Evolutionary conservation across 306 rosid genomes (phyloP).

Genomic region (Begonia masoniana): DNA sequence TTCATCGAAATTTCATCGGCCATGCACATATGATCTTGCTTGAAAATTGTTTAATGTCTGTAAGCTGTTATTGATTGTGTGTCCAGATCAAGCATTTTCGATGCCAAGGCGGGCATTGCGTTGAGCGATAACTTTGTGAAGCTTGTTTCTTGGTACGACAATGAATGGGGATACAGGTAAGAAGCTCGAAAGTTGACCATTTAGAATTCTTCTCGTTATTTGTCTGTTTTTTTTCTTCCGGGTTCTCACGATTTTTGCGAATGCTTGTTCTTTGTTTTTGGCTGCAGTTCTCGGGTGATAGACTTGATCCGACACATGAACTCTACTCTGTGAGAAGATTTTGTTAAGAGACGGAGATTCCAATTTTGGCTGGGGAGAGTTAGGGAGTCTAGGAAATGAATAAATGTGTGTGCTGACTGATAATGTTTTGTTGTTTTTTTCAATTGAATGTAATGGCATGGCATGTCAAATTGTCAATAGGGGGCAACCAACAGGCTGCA

Average conservation of each 20-base stretch:
- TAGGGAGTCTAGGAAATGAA: too few relatives aligned
- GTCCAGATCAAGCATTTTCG: slow-evolving; percentile 92
- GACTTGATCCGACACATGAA: slow-evolving; percentile 78
- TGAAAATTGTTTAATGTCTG: neutral
- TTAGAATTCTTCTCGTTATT: neutral
- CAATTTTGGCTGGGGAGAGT: neutral
- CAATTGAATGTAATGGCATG: too few relatives aligned
- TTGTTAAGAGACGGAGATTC: neutral
- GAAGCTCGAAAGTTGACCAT: neutral
- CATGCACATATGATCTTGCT: neutral
- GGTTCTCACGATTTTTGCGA: too few relatives aligned
- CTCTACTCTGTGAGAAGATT: slow-evolving; percentile 8
- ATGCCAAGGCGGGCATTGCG: slow-evolving; percentile 96
- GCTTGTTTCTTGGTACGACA: slow-evolving; percentile 86
- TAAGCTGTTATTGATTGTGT: neutral
- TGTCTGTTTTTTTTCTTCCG: too few relatives aligned
- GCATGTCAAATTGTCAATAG: too few relatives aligned
- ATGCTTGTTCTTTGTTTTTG: neutral
- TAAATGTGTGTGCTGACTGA: too few relatives aligned
- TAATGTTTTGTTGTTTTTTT: too few relatives aligned
- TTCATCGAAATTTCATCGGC: too few relatives aligned
- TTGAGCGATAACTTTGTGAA: slow-evolving; percentile 64
- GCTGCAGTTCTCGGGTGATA: slow-evolving; percentile 76
- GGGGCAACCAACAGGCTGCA: too few relatives aligned
- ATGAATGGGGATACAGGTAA: slow-evolving; percentile 23